Evolutionary conservation across 495 filamentous ascomycete genomes (phyloP).

Genomic region (Penicillium chermesinum): DNA sequence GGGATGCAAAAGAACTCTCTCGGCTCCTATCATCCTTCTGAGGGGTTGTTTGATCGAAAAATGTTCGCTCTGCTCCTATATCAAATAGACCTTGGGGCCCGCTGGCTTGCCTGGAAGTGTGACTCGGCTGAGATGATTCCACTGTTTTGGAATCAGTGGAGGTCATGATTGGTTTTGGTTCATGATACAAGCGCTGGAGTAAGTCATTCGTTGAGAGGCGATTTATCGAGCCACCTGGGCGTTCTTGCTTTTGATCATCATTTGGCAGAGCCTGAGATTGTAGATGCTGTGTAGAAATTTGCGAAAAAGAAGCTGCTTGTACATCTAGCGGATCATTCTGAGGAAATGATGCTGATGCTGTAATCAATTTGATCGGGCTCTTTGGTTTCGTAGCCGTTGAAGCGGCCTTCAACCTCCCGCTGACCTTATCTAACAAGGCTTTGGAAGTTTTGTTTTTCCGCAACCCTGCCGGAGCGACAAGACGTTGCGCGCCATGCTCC

Average conservation of each 20-base stretch:
- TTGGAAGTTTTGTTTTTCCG: conserved; percentile 14
- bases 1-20: background rate
- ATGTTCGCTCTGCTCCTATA: too few relatives aligned
- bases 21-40: background rate
- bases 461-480: conserved; percentile 13
- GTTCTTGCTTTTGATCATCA: background rate
- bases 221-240: background rate
- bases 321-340: background rate
- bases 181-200: conserved; percentile 2
- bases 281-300: conserved; percentile 13
- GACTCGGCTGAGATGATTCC: too few relatives aligned
- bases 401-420: background rate
- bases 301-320: background rate
- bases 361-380: too few relatives aligned
- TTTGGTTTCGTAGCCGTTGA: too few relatives aligned
- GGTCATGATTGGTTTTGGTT: too few relatives aligned
- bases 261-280: background rate
- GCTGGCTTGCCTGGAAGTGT: too few relatives aligned
- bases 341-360: too few relatives aligned
- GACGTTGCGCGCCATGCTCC: conserved; percentile 19
- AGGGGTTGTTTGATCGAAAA: background rate
- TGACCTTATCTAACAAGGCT: conserved; percentile 14
- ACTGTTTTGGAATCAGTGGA: too few relatives aligned
- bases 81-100: too few relatives aligned
- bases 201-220: background rate